Percentiles rank a stretch among this genome's conserved stretches.
Conservation (phyloP, 176 grass and related monocot genomes). For the Secale cereale region DNA sequence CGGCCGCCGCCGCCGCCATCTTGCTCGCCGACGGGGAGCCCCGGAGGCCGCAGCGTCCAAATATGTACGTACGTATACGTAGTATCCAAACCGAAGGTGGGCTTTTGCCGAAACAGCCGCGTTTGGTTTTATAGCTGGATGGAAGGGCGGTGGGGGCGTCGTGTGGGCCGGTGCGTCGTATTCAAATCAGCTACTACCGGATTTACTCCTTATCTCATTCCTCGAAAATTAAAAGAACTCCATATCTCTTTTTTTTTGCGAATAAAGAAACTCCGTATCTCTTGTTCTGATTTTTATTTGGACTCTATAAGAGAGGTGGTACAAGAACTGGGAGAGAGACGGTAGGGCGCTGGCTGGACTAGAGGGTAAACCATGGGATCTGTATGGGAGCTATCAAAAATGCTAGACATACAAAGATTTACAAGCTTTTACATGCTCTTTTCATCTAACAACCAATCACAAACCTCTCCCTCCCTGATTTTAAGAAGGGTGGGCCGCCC, state of each 20-base stretch:
- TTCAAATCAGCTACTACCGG: neutral
- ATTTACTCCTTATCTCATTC: neutral
- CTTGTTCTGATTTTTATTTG: neutral
- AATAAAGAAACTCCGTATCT: neutral
- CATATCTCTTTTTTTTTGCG: neutral
- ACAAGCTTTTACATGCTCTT: no score
- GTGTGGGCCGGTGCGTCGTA: neutral
- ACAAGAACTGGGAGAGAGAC: no score
- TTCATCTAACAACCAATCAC: no score
- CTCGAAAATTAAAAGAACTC: no score
- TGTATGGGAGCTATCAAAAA: no score
- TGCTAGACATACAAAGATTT: no score
- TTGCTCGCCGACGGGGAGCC: neutral
- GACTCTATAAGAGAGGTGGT: no score
- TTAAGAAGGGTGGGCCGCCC: no score
- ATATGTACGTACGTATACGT: neutral
- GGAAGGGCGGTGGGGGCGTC: neutral
- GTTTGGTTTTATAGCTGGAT: slow-evolving; percentile 7
- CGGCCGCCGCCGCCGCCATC: neutral
- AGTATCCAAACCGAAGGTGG: neutral
- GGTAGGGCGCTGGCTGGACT: no score
- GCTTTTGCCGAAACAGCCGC: neutral
- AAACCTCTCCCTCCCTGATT: no score
- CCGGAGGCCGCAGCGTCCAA: neutral
- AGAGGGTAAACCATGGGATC: no score